A percentile compares a stretch with the other conserved stretches of the same genome.
Evolutionary conservation across 768 basidiomycete genomes (phyloP).

Genomic region (Astraeus odoratus): DNA sequence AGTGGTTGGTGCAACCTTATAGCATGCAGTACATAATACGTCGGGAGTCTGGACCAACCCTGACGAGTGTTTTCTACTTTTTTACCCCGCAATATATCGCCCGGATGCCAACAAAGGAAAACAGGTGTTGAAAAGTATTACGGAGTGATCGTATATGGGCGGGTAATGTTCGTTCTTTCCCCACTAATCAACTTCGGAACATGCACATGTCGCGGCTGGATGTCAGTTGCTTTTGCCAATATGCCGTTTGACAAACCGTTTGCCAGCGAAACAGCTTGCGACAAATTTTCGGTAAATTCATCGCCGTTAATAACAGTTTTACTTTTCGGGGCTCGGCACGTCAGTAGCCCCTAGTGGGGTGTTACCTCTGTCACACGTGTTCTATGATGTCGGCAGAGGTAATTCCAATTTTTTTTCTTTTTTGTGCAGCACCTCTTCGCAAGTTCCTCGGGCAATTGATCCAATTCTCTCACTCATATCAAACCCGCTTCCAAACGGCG

Average conservation of each 20-base stretch:
- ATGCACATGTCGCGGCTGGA: neutral
- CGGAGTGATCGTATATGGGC: neutral
- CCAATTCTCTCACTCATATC: too few species aligned
- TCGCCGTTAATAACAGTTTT: neutral
- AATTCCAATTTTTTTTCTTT: too few species aligned
- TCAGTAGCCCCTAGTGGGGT: neutral
- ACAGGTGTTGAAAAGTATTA: neutral
- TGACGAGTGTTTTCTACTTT: neutral
- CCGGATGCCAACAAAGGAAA: neutral
- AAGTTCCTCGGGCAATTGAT: too few species aligned
- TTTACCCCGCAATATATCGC: constrained; percentile 9
- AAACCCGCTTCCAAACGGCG: too few species aligned
- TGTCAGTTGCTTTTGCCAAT: constrained; percentile 1
- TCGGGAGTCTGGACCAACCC: constrained; percentile 3
- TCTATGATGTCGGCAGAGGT: neutral
- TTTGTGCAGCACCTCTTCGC: too few species aligned
- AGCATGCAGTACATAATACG: constrained; percentile 11
- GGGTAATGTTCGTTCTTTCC: neutral
- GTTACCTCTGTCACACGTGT: constrained; percentile 8
- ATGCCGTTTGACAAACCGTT: constrained; percentile 1
- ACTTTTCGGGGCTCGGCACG: constrained; percentile 1
- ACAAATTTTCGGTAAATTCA: neutral
- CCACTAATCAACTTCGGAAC: neutral
- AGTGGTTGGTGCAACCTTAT: constrained; percentile 6
- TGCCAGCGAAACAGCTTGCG: neutral